A percentile compares a stretch with the other conserved stretches of the same genome.
Evolutionary conservation across 2,329 filamentous ascomycete genomes (phyloP).

Genomic region (Cladophialophora bantiana): DNA sequence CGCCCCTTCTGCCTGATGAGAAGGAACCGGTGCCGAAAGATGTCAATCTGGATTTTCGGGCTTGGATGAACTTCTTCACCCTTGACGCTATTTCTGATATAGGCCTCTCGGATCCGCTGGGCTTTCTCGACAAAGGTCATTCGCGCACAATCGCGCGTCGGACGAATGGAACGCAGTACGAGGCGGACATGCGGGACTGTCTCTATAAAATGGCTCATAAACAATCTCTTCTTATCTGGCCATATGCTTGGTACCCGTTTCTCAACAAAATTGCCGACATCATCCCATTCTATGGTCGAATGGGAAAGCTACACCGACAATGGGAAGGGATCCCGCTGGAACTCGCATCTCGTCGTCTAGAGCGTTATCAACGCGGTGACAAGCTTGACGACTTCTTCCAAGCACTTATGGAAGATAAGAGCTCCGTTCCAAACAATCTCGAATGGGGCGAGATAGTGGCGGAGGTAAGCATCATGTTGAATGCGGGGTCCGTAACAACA

Average conservation of each 20-base stretch:
- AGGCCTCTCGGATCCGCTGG: constrained; percentile 53
- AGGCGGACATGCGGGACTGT: constrained; percentile 58
- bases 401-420: constrained; percentile 61
- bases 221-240: constrained; percentile 60
- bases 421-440: constrained; percentile 52
- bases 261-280: constrained; percentile 58
- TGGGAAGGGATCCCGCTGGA: constrained; percentile 27
- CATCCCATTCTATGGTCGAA: constrained; percentile 46
- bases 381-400: constrained; percentile 67
- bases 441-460: constrained; percentile 66
- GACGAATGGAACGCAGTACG: constrained; percentile 50
- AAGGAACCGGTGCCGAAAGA: constrained; percentile 42
- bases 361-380: constrained; percentile 56
- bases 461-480: constrained; percentile 62
- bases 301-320: constrained; percentile 11
- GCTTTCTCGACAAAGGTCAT: constrained; percentile 59
- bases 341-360: constrained; percentile 37
- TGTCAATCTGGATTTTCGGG: constrained; percentile 58
- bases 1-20: constrained; percentile 15
- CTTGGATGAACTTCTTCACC: constrained; percentile 64
- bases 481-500: constrained; percentile 34
- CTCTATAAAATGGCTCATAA: constrained; percentile 60
- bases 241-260: constrained; percentile 59
- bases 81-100: constrained; percentile 65
- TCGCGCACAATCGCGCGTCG: constrained; percentile 54